A percentile compares a stretch with the other conserved stretches of the same genome.
Conservation (phyloP, 2,329 filamentous ascomycete species). For the Aureobasidium subglaciale region DNA sequence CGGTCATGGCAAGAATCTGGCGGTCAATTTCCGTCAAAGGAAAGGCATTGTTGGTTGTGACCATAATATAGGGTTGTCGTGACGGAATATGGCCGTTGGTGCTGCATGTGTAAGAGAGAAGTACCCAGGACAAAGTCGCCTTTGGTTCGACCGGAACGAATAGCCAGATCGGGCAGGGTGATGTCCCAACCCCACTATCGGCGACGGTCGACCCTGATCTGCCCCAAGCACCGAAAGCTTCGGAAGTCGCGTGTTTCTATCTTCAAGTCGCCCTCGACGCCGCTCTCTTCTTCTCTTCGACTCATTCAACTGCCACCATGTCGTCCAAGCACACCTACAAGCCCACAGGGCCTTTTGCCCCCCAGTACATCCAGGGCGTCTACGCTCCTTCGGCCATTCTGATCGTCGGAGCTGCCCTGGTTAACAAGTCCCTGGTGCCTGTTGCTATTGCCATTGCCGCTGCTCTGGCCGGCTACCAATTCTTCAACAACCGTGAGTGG, state of each 20-base stretch:
- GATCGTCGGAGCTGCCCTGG: constrained; percentile 65
- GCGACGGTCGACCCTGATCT: background rate
- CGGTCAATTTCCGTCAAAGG: constrained; percentile 44
- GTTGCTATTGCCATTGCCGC: constrained; percentile 63
- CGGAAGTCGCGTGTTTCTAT: constrained; percentile 23
- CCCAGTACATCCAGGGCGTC: constrained; percentile 67
- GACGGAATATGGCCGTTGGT: background rate
- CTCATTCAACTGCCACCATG: constrained; percentile 7
- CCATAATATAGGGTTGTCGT: background rate
- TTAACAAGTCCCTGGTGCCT: constrained; percentile 70
- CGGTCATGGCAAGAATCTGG: constrained; percentile 42
- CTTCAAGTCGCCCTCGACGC: constrained; percentile 22
- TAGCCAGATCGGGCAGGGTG: background rate
- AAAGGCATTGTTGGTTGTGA: constrained; percentile 27
- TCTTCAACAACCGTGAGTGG: constrained; percentile 60
- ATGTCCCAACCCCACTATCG: background rate
- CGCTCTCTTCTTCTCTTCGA: background rate
- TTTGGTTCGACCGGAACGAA: background rate
- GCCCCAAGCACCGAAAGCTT: background rate
- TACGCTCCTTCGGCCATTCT: constrained; percentile 78
- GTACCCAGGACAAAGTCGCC: background rate
- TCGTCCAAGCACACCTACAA: constrained; percentile 19
- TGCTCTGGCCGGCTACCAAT: constrained; percentile 62
- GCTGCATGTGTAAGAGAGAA: background rate
- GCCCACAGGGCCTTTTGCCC: constrained; percentile 41